A percentile compares a stretch with the other conserved stretches of the same genome.
These are phyloP conservation scores for Arxiozyma bovina DNA, from an alignment of 1,139 yeast species.

Conservation along the genomic window DNA sequence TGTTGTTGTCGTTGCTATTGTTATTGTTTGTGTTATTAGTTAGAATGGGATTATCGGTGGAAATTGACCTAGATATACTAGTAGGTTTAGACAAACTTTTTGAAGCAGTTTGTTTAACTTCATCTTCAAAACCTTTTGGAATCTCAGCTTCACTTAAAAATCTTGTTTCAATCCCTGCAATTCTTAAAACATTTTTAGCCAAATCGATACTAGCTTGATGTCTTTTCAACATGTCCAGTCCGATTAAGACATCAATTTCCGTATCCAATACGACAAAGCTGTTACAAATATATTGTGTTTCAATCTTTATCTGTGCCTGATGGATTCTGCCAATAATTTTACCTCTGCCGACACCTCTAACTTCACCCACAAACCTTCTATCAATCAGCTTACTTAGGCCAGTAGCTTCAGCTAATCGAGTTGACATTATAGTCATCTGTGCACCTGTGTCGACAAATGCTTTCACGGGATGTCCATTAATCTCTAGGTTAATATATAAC, in stretches of 20 bases:
- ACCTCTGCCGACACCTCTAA: constrained; percentile 83
- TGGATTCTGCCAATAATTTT: constrained; percentile 78
- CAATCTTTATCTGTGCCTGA: constrained; percentile 78
- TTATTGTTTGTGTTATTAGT: background rate
- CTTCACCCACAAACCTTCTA: constrained; percentile 69
- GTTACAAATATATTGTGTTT: constrained; percentile 60
- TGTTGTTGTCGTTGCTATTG: background rate
- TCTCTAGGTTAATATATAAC: constrained; percentile 70
- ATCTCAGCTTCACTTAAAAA: constrained; percentile 71
- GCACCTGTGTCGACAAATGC: constrained; percentile 98
- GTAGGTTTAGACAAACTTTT: background rate
- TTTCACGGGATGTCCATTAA: constrained; percentile 72
- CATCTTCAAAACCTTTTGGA: constrained; percentile 33
- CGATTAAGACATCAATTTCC: constrained; percentile 52
- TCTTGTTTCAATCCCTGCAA: constrained; percentile 63
- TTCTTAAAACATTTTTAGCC: constrained; percentile 52
- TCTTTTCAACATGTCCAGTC: constrained; percentile 63
- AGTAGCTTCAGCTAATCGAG: constrained; percentile 63
- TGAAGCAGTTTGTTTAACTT: background rate
- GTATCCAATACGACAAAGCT: constrained; percentile 77
- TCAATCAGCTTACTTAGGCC: constrained; percentile 73
- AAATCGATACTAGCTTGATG: constrained; percentile 80
- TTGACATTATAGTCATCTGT: constrained; percentile 75
- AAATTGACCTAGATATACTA: background rate
- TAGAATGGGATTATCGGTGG: background rate